phyloP scores from a whole-genome alignment of 345 rosid species.

The Sapria himalayana region DNA sequence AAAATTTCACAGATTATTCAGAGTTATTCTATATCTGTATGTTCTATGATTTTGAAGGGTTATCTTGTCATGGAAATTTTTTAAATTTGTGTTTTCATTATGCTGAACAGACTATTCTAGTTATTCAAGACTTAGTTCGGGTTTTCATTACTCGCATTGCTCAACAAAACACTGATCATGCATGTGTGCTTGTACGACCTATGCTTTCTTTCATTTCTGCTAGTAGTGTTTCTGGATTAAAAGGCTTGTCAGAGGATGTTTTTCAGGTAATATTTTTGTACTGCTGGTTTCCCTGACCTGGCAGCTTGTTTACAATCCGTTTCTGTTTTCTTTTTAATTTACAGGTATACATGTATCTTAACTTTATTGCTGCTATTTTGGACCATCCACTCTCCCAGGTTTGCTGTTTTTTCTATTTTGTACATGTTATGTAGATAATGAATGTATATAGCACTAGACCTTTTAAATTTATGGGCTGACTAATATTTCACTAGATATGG shows the following conservation, averaged over 20 bases:
- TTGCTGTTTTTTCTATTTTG: slow-evolving; percentile 3
- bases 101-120: slow-evolving; percentile 44
- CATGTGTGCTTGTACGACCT: slow-evolving; percentile 53
- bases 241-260: slow-evolving; percentile 38
- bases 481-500: too few species aligned
- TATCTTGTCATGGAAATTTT: slow-evolving; percentile 3
- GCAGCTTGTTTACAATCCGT: slow-evolving; percentile 1
- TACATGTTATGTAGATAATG: too few species aligned
- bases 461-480: too few species aligned
- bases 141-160: slow-evolving; percentile 74
- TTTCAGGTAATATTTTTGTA: slow-evolving; percentile 43
- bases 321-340: slow-evolving; percentile 6
- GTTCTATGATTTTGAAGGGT: slow-evolving; percentile 14
- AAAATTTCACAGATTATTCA: slow-evolving; percentile 72
- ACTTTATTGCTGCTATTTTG: slow-evolving; percentile 51
- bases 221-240: slow-evolving; percentile 21
- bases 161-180: slow-evolving; percentile 52
- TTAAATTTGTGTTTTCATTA: background rate
- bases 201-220: slow-evolving; percentile 40
- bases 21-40: slow-evolving; percentile 81
- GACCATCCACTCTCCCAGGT: slow-evolving; percentile 90
- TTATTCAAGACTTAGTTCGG: slow-evolving; percentile 87
- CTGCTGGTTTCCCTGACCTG: slow-evolving; percentile 6
- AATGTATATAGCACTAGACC: too few species aligned
- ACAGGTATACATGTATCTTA: slow-evolving; percentile 62